These are phyloP conservation scores for Nakataea oryzae DNA, from an alignment of 2,329 filamentous ascomycete species.

Conservation along the genomic window DNA sequence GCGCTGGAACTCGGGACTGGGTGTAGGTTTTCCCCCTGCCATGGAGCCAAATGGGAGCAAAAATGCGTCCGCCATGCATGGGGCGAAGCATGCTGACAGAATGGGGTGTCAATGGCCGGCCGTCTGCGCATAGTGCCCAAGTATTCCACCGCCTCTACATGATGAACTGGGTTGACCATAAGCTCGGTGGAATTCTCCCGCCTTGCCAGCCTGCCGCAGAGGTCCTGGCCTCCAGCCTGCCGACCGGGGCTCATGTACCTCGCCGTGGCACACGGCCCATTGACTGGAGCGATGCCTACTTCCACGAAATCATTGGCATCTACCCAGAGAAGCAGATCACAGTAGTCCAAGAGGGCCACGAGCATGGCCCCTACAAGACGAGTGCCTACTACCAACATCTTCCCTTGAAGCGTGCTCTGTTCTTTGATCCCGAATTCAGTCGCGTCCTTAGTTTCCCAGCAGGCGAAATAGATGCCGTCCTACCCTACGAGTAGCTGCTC, in stretches of 20 bases:
- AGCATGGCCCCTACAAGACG: no score
- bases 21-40: background rate
- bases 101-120: background rate
- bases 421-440: background rate
- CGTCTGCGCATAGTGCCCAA: background rate
- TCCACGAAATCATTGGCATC: background rate
- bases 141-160: background rate
- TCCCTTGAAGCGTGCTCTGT: background rate
- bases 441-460: background rate
- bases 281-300: background rate
- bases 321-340: background rate
- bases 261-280: background rate
- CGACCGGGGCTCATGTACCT: background rate
- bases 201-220: background rate
- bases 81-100: background rate
- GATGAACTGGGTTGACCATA: background rate
- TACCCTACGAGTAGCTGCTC: background rate
- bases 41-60: no score
- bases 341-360: background rate
- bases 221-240: background rate
- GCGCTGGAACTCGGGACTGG: background rate
- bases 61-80: no score
- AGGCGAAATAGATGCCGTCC: background rate
- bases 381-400: background rate
- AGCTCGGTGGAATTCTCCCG: background rate